phyloP scores from a whole-genome alignment of 164 flowering plant species.

The Sedum album region DNA sequence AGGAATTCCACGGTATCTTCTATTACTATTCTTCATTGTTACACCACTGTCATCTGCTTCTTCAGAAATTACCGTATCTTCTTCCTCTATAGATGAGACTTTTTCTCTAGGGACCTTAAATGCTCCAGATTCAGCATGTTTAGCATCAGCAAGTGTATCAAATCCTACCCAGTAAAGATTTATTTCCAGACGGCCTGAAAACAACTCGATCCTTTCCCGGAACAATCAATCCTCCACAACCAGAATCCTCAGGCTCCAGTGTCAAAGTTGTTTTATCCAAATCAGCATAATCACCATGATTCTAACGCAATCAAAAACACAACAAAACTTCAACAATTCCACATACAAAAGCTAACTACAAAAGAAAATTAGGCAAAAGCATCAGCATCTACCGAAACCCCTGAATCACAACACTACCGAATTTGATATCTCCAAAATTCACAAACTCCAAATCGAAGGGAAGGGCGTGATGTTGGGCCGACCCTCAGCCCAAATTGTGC shows the following conservation, averaged over 20 bases:
- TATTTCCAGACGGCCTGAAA: conserved; percentile 47
- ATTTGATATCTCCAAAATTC: too few species aligned
- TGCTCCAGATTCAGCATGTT: conserved; percentile 37
- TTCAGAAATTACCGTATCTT: conserved; percentile 29
- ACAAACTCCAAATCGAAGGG: too few species aligned
- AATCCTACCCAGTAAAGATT: conserved; percentile 68
- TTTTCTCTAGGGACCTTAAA: conserved; percentile 71
- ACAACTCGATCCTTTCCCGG: conserved; percentile 61
- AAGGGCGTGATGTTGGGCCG: too few species aligned
- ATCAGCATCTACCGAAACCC: background rate
- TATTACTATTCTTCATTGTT: conserved; percentile 15
- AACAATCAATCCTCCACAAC: conserved; percentile 46
- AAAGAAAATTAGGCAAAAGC: background rate
- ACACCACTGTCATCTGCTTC: conserved; percentile 35
- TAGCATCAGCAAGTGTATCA: conserved; percentile 60
- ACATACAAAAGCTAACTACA: background rate
- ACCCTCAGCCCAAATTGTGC: too few species aligned
- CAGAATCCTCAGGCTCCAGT: conserved; percentile 44
- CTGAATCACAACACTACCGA: too few species aligned
- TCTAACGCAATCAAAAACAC: background rate
- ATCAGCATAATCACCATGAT: conserved; percentile 17
- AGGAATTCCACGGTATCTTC: conserved; percentile 55
- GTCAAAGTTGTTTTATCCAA: conserved; percentile 29
- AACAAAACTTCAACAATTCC: background rate
- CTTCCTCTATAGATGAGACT: conserved; percentile 55